Conservation (phyloP, 768 basidiomycete species). For the Pleurotus tuoliensis region DNA sequence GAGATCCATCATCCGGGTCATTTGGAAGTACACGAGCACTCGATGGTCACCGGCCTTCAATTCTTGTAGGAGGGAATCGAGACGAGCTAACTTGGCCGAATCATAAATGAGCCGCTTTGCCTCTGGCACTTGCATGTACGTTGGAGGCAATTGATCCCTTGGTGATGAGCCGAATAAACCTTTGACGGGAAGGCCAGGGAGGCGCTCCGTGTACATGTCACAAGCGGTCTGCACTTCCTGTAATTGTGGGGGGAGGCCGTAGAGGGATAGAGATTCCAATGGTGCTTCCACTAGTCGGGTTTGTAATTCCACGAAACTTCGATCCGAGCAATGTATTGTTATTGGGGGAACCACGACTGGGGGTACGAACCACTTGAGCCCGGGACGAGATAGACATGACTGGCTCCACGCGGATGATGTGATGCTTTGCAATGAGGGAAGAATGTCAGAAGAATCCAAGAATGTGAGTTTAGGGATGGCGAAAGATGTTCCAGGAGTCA, state of each 20-base stretch:
- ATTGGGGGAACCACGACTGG: conserved; percentile 84
- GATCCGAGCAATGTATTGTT: conserved; percentile 63
- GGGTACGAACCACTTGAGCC: conserved; percentile 84
- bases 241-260: conserved; percentile 72
- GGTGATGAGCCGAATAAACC: conserved; percentile 73
- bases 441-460: conserved; percentile 33
- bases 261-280: conserved; percentile 72
- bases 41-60: conserved; percentile 92
- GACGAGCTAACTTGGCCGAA: conserved; percentile 90
- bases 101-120: conserved; percentile 94
- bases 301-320: conserved; percentile 76
- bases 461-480: conserved; percentile 22
- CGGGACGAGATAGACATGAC: conserved; percentile 80
- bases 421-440: conserved; percentile 61
- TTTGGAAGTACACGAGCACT: conserved; percentile 97
- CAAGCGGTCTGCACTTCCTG: conserved; percentile 56
- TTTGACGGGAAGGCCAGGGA: conserved; percentile 58
- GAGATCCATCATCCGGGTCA: conserved; percentile 99
- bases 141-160: conserved; percentile 67
- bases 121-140: conserved; percentile 90
- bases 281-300: conserved; percentile 58
- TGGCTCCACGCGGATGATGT: conserved; percentile 55
- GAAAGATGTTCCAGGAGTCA: conserved; percentile 28
- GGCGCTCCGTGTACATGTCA: conserved; percentile 36
- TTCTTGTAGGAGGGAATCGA: conserved; percentile 87